phyloP scores from a whole-genome alignment of 2,329 filamentous ascomycete genomes.

The Sarocladium oryzae region DNA sequence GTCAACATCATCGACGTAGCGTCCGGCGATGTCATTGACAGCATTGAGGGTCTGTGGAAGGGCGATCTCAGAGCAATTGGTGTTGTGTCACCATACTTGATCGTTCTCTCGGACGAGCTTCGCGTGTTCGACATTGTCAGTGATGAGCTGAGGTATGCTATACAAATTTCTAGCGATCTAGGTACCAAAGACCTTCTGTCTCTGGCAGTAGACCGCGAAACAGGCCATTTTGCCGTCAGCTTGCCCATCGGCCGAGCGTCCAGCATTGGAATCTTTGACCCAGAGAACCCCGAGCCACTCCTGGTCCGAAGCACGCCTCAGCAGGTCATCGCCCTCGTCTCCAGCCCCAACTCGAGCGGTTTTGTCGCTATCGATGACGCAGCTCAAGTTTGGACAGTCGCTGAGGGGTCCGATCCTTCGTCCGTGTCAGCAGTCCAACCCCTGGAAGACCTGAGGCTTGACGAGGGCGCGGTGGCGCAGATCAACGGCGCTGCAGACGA shows the following conservation, averaged over 20 bases:
- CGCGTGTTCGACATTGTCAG: conserved; percentile 79
- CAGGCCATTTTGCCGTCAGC: conserved; percentile 60
- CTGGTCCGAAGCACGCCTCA: conserved; percentile 50
- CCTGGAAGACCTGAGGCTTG: conserved; percentile 45
- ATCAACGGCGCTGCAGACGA: conserved; percentile 13
- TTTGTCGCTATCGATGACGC: conserved; percentile 72
- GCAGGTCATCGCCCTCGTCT: conserved; percentile 60
- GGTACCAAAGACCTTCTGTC: conserved; percentile 45
- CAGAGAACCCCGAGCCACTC: conserved; percentile 52
- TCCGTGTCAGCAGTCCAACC: conserved; percentile 47
- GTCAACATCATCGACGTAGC: conserved; percentile 72
- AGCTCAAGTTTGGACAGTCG: conserved; percentile 62
- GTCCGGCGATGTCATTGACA: conserved; percentile 59
- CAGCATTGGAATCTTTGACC: conserved; percentile 60
- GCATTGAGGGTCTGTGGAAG: conserved; percentile 61
- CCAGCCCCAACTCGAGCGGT: conserved; percentile 58
- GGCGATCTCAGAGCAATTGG: conserved; percentile 60
- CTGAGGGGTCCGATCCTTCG: conserved; percentile 51
- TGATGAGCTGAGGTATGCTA: conserved; percentile 64
- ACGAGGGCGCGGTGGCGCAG: conserved; percentile 25
- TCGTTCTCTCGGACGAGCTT: conserved; percentile 68
- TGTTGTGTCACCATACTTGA: conserved; percentile 66
- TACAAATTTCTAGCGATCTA: conserved; percentile 43
- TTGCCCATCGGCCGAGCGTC: conserved; percentile 41
- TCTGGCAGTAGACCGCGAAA: conserved; percentile 63